Base-by-base conservation (phyloP, 352 stramenopile genomes). In the Pythium utonaiense region DNA sequence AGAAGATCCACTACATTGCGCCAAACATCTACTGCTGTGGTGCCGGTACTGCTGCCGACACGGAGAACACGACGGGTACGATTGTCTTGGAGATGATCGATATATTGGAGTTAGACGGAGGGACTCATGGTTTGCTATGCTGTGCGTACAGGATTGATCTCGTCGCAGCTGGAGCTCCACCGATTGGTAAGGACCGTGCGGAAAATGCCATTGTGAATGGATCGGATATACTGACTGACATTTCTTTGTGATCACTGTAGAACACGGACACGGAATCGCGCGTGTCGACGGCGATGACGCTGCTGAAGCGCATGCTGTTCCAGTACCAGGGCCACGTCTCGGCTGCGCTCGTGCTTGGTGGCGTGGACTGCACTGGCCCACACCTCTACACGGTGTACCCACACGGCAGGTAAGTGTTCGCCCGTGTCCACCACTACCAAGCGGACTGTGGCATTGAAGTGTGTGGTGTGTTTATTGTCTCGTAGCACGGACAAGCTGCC, bases 1-100 rank as follows among this genome's bases (percentile, higher is more conserved):
- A 99, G 72, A 99, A 99, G 82, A 99, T 99, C 69, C 97, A 99
- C 73, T 99, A 99, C 86, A 92, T 99, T 55, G 96, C 97, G 13
- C 95, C 95, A 48, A 99, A 99, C 75, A 99, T 99, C 59, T 99
- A 98, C 77, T 99, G 97, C 78, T 99, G 96, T 60, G 97, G 97
- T 40, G 95, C 97, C 6, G 96, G 97, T 13, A 99, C 96, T 3
- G 97, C 97, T 21, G 97, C 97, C 38, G 97, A 99, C 71, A 99
- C 96, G 30, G 96, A 99, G 74, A 99, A 92, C 70, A 89, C 83
- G 44, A 92, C 84, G 10, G 80, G 73, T 75, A 63, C 28, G 30
- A 24, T n/a, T 22, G 30, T 28, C 38, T 17, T 45, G 17, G 19
- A 14, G 25, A 24, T 17, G 22, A 47, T 41, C 16, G 34, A 5